Evolutionary conservation across 2,329 filamentous ascomycete species (phyloP).

Genomic region (Fusarium acutatum): DNA sequence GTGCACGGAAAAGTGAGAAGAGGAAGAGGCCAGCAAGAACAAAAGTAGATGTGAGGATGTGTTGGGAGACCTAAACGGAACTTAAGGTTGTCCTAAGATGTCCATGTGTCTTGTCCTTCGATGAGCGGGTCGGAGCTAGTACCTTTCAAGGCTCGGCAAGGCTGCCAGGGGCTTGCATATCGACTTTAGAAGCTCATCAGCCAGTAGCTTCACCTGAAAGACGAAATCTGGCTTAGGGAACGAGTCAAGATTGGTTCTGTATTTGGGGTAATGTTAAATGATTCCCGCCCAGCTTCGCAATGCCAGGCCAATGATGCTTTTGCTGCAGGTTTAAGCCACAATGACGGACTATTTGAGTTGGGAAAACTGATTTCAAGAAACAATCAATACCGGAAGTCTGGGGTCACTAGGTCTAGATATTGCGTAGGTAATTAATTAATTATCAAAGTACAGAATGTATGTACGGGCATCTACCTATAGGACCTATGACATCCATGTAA

Average conservation of each 20-base stretch:
- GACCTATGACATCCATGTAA: not conserved
- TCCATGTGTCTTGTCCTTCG: constrained; percentile 40
- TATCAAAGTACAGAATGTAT: not conserved
- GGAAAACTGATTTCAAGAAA: not conserved
- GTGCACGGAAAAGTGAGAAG: constrained; percentile 14
- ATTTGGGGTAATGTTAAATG: not conserved
- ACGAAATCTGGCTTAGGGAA: constrained; percentile 9
- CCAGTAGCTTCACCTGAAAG: constrained; percentile 18
- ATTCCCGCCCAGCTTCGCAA: not conserved
- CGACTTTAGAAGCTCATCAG: constrained; percentile 15
- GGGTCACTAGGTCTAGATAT: not conserved
- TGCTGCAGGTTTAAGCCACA: constrained; percentile 21
- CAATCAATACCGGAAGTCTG: not conserved
- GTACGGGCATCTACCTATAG: not conserved
- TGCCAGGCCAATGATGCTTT: constrained; percentile 18
- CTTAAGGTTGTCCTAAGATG: constrained; percentile 28
- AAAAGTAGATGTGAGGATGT: constrained; percentile 19
- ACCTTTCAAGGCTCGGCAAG: constrained; percentile 37
- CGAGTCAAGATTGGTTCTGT: constrained; percentile 15
- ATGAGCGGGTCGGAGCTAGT: constrained; percentile 39
- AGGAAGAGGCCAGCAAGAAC: constrained; percentile 27
- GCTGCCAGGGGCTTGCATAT: constrained; percentile 42
- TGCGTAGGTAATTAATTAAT: not conserved
- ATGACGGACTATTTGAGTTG: not conserved
- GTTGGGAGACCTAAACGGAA: constrained; percentile 13